Evolutionary conservation across 129 eudicot species (phyloP), one percentile per base, ranked within the genome.

Genomic region (Saussurea involucrata): DNA sequence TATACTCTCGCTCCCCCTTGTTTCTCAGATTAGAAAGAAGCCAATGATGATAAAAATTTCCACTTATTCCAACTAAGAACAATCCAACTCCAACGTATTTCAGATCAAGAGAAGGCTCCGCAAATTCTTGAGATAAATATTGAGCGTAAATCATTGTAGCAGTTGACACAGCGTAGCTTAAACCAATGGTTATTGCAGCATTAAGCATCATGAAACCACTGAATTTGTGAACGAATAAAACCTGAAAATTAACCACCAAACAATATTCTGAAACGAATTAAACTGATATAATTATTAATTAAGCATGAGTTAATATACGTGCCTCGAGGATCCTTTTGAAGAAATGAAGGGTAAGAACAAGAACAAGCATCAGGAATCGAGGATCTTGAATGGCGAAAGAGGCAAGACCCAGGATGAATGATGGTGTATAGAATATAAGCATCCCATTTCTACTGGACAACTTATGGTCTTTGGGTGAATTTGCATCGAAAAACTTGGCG

Each of bases 1-100:
- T 88, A 57, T 91, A 88, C 34, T 77, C 87, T 80, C 64, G 79
- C 18, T 86, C 88, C 3, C 76, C 87, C 60, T 74, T 66, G 37
- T 69, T 60, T 63, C 97, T 80, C 29, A 91, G 80, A 24, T 71
- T 86, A 1, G 97, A 76, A 22, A 86, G 90, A 55, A 89, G 76
- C 63, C 46, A 82, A 80, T 89, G 97, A 83, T 92, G 97, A 46
- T 89, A 86, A 36, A 89, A 83, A 17, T 92, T 92, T 17, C 97
- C 97, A 6, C 18, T 17, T 15, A 85, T 80, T 75, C 97, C 96
- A 5, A 86, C 65, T 21, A 89, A 9, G 61, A 92, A 87, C 27
- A 88, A 0, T 7, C 17, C 73, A 33, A 86, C 12, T 1, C 95
- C 95, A 2, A 76, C 63, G 68, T 74, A 85, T 64, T 74, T 87